phyloP scores from a whole-genome alignment of 305 asterid genomes.

The Solanum aculeatissimum region DNA sequence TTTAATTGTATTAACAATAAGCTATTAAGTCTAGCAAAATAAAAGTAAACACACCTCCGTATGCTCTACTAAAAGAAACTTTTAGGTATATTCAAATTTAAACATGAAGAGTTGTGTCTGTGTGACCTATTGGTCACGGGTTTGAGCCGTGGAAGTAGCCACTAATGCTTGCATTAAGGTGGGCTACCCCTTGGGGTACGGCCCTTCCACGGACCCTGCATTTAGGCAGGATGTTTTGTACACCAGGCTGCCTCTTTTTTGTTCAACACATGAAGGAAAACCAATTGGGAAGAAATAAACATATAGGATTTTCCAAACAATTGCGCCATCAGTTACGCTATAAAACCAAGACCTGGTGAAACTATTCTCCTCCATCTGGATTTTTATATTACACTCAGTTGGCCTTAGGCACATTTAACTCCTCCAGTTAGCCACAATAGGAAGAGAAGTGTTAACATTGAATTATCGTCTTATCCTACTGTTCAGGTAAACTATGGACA shows the following conservation, averaged over 20 bases:
- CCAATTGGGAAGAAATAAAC: neutral
- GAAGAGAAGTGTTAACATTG: neutral
- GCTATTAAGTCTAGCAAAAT: neutral
- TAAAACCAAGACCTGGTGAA: neutral
- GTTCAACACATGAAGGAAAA: neutral
- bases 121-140: neutral
- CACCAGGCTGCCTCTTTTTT: neutral
- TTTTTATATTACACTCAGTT: neutral
- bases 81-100: neutral
- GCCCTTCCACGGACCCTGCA: neutral
- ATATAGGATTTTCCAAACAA: neutral
- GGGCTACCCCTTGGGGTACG: neutral
- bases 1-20: neutral
- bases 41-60: neutral
- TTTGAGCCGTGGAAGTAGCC: neutral
- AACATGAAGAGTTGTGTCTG: neutral
- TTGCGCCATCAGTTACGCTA: neutral
- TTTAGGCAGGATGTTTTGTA: neutral
- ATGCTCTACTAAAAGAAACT: neutral
- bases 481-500: neutral
- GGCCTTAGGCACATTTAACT: neutral
- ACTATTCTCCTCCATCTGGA: neutral
- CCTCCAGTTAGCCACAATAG: neutral
- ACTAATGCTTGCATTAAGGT: neutral
- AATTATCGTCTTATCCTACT: neutral